phyloP scores from a whole-genome alignment of 768 basidiomycete genomes.

The Kwoniella shandongensis region DNA sequence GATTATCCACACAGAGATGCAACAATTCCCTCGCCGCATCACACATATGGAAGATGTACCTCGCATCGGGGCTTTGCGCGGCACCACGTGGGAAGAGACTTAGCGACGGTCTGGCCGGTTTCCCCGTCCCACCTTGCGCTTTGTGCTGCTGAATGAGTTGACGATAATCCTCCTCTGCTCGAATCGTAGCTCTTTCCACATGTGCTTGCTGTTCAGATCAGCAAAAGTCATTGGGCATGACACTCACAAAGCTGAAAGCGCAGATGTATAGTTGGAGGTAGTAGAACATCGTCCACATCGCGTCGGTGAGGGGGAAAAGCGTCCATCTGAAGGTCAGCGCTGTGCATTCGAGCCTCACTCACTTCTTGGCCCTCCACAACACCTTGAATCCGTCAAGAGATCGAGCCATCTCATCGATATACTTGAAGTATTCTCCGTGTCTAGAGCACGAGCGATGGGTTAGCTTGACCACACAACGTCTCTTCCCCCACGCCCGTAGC shows the following conservation, averaged over 20 bases:
- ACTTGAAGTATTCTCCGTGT: conserved; percentile 48
- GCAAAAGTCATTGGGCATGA: not conserved
- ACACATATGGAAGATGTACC: conserved; percentile 50
- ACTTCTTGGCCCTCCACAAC: conserved; percentile 40
- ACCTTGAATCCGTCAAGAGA: conserved; percentile 45
- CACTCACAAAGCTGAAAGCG: conserved; percentile 48
- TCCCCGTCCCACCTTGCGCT: conserved; percentile 11
- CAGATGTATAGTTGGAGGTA: conserved; percentile 44
- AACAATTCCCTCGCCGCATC: conserved; percentile 47
- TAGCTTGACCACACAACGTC: too few relatives aligned
- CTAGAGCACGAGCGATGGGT: conserved; percentile 20
- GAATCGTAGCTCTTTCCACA: conserved; percentile 40
- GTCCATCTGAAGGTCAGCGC: conserved; percentile 24
- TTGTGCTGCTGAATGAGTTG: conserved; percentile 20
- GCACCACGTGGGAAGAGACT: conserved; percentile 47
- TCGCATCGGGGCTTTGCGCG: conserved; percentile 39
- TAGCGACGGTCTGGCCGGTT: conserved; percentile 25
- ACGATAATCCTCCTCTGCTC: conserved; percentile 44
- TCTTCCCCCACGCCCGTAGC: too few relatives aligned
- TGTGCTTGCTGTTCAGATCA: conserved; percentile 39
- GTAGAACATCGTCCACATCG: conserved; percentile 44
- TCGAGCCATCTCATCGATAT: conserved; percentile 44
- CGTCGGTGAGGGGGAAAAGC: conserved; percentile 41
- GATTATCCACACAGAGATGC: conserved; percentile 45
- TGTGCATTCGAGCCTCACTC: not conserved